A percentile compares a stretch with the other conserved stretches of the same genome.
Evolutionary conservation across 2,329 filamentous ascomycete genomes (phyloP).

Genomic region (Venturia pyrina): DNA sequence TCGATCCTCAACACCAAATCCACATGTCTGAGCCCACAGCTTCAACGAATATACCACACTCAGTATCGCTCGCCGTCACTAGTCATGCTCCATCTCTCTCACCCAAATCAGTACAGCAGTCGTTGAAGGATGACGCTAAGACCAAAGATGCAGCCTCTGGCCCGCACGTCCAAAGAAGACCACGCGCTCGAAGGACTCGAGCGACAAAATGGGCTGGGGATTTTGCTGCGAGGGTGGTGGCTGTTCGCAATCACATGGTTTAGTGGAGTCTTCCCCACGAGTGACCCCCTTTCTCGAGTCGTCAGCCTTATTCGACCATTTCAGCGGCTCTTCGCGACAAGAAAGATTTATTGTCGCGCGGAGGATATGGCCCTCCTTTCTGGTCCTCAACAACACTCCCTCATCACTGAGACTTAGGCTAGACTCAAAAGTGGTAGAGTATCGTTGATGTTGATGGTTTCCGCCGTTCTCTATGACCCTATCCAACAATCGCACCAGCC

Average conservation of each 20-base stretch:
- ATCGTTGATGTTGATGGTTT: background rate
- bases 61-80: too few relatives aligned
- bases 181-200: too few relatives aligned
- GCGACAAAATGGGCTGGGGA: background rate
- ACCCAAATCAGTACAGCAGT: too few relatives aligned
- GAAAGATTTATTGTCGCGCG: background rate
- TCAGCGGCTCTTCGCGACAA: background rate
- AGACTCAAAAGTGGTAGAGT: background rate
- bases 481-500: slow-evolving; percentile 32
- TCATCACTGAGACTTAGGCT: background rate
- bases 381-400: background rate
- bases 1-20: too few relatives aligned
- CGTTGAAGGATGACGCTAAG: too few relatives aligned
- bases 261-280: background rate
- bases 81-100: too few relatives aligned
- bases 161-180: too few relatives aligned
- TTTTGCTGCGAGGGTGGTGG: background rate
- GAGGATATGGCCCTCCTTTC: background rate
- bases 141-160: too few relatives aligned
- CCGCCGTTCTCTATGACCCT: background rate
- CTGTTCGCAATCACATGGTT: too few relatives aligned
- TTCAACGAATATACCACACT: too few relatives aligned
- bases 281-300: background rate
- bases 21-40: too few relatives aligned
- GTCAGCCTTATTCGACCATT: background rate